These are phyloP conservation scores for Zymoseptoria crescenta DNA, from an alignment of 2,329 filamentous ascomycete species.

Conservation along the genomic window DNA sequence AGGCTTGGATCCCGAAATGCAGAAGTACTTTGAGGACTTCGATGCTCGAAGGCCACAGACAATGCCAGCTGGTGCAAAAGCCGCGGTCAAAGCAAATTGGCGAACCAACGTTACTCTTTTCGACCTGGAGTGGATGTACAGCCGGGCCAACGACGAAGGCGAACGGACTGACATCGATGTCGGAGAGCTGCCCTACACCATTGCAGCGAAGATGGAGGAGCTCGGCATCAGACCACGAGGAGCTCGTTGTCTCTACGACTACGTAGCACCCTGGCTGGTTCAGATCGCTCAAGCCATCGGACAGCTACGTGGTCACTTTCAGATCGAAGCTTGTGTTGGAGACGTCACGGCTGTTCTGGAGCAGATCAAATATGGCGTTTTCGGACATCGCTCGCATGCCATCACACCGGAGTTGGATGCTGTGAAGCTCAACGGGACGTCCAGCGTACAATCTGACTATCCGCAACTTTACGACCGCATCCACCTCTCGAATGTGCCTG, in stretches of 20 bases:
- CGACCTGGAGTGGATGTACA: constrained; percentile 6
- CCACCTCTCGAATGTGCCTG: constrained; percentile 10
- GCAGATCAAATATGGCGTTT: constrained; percentile 6
- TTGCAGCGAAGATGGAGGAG: not conserved
- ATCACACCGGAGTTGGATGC: not conserved
- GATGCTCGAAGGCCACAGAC: not conserved
- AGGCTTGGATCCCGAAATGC: constrained; percentile 9
- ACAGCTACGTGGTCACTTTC: not conserved
- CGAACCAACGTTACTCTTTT: constrained; percentile 6
- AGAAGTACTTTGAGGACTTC: constrained; percentile 29
- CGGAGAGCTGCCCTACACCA: not conserved
- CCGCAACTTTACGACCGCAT: constrained; percentile 8
- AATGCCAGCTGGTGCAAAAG: not conserved
- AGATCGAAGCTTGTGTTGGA: constrained; percentile 4
- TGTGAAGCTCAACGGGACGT: not conserved
- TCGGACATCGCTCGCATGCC: constrained; percentile 1
- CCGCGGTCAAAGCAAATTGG: not conserved
- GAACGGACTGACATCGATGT: not conserved
- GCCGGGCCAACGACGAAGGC: not conserved
- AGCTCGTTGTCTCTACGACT: not conserved
- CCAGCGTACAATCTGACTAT: not conserved
- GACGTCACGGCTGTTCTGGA: constrained; percentile 9
- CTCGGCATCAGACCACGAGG: not conserved
- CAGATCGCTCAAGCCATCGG: not conserved
- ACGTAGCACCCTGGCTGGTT: not conserved